These are phyloP conservation scores for Pleurotus ostreatus DNA, from an alignment of 768 basidiomycete genomes.

Conservation along the genomic window DNA sequence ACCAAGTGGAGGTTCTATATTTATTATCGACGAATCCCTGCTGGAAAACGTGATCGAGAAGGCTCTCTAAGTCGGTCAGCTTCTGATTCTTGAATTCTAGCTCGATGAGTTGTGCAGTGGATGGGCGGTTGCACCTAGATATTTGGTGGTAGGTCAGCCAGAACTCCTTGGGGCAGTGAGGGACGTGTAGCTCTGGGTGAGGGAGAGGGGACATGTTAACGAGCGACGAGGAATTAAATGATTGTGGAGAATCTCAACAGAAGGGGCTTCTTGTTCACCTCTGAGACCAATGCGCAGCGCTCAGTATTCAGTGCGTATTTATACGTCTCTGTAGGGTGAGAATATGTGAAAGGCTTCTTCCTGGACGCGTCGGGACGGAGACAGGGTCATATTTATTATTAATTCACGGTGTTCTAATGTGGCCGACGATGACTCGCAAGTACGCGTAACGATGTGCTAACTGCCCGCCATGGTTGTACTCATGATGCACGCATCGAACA, in stretches of 20 bases:
- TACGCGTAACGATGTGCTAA: too few species aligned
- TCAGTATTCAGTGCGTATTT: not conserved
- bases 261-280: not conserved
- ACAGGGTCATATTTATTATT: too few species aligned
- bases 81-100: constrained; percentile 36
- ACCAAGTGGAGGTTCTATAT: constrained; percentile 37
- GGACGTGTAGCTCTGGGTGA: not conserved
- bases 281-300: not conserved
- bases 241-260: not conserved
- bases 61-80: constrained; percentile 42
- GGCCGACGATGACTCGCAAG: too few species aligned
- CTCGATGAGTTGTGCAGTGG: constrained; percentile 44
- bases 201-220: not conserved
- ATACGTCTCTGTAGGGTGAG: not conserved
- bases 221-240: not conserved
- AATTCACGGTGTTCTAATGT: too few species aligned
- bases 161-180: constrained; percentile 29
- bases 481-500: too few species aligned
- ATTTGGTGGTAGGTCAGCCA: constrained; percentile 47
- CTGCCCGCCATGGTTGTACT: too few species aligned
- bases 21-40: constrained; percentile 41
- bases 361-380: too few species aligned
- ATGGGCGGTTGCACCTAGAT: constrained; percentile 36
- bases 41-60: constrained; percentile 33
- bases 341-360: not conserved